Evolutionary conservation across 2,329 filamentous ascomycete genomes (phyloP).

Genomic region (Pyrenophora teres): DNA sequence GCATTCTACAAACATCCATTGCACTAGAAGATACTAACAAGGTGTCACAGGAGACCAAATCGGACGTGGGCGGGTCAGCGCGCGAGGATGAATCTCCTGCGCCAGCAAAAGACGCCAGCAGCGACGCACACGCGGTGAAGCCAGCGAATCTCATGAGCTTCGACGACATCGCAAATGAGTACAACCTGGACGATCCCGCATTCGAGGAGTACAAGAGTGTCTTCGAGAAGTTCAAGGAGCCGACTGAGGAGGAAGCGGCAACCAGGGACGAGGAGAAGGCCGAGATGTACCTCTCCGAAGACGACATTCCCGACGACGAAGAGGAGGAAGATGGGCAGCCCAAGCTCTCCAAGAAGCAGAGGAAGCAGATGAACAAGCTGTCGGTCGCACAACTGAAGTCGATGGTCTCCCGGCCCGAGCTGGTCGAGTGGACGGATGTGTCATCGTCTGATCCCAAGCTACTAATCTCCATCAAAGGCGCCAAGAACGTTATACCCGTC

Average conservation of each 20-base stretch:
- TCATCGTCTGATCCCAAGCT: constrained; percentile 87
- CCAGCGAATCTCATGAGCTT: constrained; percentile 49
- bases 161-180: constrained; percentile 51
- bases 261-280: constrained; percentile 68
- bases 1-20: background rate
- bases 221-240: constrained; percentile 71
- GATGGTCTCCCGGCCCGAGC: constrained; percentile 84
- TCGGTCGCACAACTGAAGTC: constrained; percentile 96
- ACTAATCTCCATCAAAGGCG: constrained; percentile 91
- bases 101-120: constrained; percentile 40
- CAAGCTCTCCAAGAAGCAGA: constrained; percentile 91
- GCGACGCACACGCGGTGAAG: constrained; percentile 49
- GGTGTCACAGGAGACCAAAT: constrained; percentile 40
- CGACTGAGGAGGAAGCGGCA: constrained; percentile 64
- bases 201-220: constrained; percentile 84
- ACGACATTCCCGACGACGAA: constrained; percentile 84
- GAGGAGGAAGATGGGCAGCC: constrained; percentile 71
- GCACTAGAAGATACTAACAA: constrained; percentile 21
- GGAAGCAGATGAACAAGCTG: constrained; percentile 87
- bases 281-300: constrained; percentile 79
- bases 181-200: constrained; percentile 72
- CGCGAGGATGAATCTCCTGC: constrained; percentile 47
- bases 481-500: constrained; percentile 93
- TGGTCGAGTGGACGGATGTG: constrained; percentile 97
- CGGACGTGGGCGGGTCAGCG: constrained; percentile 39